Conservation (phyloP, 2,329 filamentous ascomycete species). For the Colletotrichum australisinense region DNA sequence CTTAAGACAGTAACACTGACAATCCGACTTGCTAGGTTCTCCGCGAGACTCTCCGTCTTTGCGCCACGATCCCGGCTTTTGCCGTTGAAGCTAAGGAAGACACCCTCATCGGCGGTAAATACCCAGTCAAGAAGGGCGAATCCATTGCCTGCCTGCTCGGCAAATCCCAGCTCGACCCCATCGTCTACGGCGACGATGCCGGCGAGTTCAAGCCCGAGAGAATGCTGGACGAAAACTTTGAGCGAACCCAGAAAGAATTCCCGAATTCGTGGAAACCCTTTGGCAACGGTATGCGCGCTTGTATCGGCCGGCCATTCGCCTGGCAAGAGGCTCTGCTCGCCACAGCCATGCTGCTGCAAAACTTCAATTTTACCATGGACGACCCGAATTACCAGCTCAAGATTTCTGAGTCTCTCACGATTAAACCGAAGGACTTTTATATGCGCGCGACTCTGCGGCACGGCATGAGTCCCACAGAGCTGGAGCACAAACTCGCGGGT, state of each 20-base stretch:
- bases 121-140: slow-evolving; percentile 58
- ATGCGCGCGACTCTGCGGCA: slow-evolving; percentile 67
- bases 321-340: slow-evolving; percentile 63
- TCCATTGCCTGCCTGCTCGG: slow-evolving; percentile 57
- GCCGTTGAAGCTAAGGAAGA: slow-evolving; percentile 49
- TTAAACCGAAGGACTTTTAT: slow-evolving; percentile 70
- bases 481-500: slow-evolving; percentile 59
- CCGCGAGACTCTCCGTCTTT: slow-evolving; percentile 60
- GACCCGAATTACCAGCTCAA: slow-evolving; percentile 67
- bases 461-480: slow-evolving; percentile 48
- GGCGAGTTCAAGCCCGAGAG: slow-evolving; percentile 69
- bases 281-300: slow-evolving; percentile 62
- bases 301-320: slow-evolving; percentile 65
- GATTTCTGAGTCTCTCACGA: slow-evolving; percentile 65
- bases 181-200: slow-evolving; percentile 67
- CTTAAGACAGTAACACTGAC: no score
- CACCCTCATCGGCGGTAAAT: slow-evolving; percentile 64
- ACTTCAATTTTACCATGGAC: slow-evolving; percentile 72
- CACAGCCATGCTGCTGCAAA: slow-evolving; percentile 70
- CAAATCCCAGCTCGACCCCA: slow-evolving; percentile 65
- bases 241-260: slow-evolving; percentile 46
- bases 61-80: slow-evolving; percentile 42
- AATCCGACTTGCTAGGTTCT: slow-evolving; percentile 50
- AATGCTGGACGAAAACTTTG: slow-evolving; percentile 66
- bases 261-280: slow-evolving; percentile 62